A percentile compares a stretch with the other conserved stretches of the same genome.
Conservation (phyloP, 805 yeast species). For the Deakozyma indianensis region DNA sequence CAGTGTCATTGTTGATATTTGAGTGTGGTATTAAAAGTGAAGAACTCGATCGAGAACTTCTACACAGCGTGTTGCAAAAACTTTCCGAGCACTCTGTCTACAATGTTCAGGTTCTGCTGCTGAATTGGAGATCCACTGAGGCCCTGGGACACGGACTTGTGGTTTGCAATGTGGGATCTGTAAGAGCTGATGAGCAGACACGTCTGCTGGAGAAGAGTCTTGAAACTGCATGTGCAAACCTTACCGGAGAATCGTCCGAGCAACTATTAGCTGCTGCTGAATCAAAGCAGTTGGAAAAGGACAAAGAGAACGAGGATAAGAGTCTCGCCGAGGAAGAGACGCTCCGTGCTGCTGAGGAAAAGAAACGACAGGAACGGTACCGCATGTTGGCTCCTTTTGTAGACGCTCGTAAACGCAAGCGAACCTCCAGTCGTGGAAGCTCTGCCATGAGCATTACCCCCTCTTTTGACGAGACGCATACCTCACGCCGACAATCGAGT, state of each 20-base stretch:
- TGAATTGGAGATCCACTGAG: conserved; percentile 24
- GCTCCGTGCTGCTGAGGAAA: not conserved
- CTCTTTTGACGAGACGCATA: not conserved
- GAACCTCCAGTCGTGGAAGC: not conserved
- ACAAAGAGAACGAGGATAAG: not conserved
- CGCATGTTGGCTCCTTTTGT: not conserved
- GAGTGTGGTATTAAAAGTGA: conserved; percentile 34
- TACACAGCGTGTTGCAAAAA: conserved; percentile 24
- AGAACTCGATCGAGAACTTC: conserved; percentile 22
- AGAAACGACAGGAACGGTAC: not conserved
- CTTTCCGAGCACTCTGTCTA: conserved; percentile 25
- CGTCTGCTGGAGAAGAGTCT: not conserved
- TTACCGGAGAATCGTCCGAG: not conserved
- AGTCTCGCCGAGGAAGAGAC: conserved; percentile 7
- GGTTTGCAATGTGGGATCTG: not conserved
- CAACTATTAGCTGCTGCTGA: not conserved
- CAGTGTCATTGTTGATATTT: conserved; percentile 30
- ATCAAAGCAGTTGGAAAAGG: not conserved
- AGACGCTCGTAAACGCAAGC: not conserved
- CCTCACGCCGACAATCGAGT: too few species aligned
- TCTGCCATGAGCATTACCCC: not conserved
- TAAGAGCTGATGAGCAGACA: not conserved
- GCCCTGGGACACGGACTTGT: not conserved
- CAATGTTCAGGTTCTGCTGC: conserved; percentile 26
- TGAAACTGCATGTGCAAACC: not conserved